phyloP scores from a whole-genome alignment of 345 rosid genomes.

The Syzygium jambos region DNA sequence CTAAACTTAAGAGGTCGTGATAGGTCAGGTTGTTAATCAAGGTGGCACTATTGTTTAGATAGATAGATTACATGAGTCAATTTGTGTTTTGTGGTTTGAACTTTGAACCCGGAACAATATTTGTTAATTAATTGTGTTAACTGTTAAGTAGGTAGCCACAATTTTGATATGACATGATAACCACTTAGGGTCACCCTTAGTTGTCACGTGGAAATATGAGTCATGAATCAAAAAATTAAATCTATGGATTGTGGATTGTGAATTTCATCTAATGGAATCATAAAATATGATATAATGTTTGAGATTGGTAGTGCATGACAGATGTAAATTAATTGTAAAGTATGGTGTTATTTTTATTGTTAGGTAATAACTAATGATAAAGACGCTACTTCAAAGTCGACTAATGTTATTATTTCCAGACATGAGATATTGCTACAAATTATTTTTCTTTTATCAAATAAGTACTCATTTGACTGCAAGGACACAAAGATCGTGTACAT shows the following conservation, averaged over 20 bases:
- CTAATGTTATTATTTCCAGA: neutral
- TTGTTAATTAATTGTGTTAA: neutral
- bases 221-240: neutral
- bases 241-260: neutral
- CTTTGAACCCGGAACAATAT: neutral
- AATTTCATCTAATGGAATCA: neutral
- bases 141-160: neutral
- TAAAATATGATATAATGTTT: neutral
- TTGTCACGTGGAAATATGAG: neutral
- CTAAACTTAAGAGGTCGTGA: too few species aligned
- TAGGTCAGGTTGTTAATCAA: constrained; percentile 7
- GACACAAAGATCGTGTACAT: too few species aligned
- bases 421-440: neutral
- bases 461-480: too few species aligned
- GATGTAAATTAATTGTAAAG: neutral
- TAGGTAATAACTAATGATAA: neutral
- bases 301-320: neutral
- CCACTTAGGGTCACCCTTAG: neutral
- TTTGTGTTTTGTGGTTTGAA: fast-evolving
- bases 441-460: too few species aligned
- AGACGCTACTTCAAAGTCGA: neutral
- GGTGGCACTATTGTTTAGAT: neutral
- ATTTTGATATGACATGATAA: neutral
- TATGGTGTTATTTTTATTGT: neutral
- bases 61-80: neutral